Conservation (phyloP, 2,329 filamentous ascomycete species). For the Purpureocillium takamizusanense region DNA sequence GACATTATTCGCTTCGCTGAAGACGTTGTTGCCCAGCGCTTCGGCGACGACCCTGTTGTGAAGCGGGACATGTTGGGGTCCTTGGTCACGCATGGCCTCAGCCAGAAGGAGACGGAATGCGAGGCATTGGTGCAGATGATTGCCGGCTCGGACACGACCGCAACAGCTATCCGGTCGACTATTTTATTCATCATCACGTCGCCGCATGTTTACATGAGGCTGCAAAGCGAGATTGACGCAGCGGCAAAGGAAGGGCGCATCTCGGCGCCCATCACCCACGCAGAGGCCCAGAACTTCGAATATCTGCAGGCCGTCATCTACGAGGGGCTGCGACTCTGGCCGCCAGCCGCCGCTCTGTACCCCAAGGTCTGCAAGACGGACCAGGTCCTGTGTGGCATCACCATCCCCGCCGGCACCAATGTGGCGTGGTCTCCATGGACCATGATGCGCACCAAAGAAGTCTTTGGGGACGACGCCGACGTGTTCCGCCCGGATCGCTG, state of each 20-base stretch:
- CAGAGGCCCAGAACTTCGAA: conserved; percentile 26
- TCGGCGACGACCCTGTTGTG: not conserved
- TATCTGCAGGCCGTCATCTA: conserved; percentile 37
- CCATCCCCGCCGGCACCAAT: conserved; percentile 24
- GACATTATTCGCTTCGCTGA: conserved; percentile 2
- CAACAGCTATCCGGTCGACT: conserved; percentile 38
- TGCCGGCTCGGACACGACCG: conserved; percentile 17
- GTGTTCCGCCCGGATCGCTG: conserved; percentile 25
- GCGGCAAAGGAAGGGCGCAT: conserved; percentile 10
- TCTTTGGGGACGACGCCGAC: conserved; percentile 24
- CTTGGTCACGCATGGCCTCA: not conserved
- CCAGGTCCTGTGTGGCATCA: conserved; percentile 16
- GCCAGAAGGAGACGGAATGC: not conserved
- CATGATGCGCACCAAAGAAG: conserved; percentile 18
- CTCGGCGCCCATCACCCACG: conserved; percentile 19
- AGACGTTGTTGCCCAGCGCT: conserved; percentile 1
- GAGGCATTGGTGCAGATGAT: not conserved
- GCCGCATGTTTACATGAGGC: conserved; percentile 30
- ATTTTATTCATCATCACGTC: conserved; percentile 38
- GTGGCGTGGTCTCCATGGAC: conserved; percentile 21
- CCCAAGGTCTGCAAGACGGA: conserved; percentile 8
- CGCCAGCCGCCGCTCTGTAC: conserved; percentile 17
- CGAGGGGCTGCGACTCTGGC: conserved; percentile 26
- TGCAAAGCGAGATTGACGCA: conserved; percentile 22
- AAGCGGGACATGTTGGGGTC: conserved; percentile 3